Evolutionary conservation across 2,329 filamentous ascomycete genomes (phyloP), one percentile per base, ranked within the genome.

Genomic region (Ophiocordyceps camponoti-saundersi): DNA sequence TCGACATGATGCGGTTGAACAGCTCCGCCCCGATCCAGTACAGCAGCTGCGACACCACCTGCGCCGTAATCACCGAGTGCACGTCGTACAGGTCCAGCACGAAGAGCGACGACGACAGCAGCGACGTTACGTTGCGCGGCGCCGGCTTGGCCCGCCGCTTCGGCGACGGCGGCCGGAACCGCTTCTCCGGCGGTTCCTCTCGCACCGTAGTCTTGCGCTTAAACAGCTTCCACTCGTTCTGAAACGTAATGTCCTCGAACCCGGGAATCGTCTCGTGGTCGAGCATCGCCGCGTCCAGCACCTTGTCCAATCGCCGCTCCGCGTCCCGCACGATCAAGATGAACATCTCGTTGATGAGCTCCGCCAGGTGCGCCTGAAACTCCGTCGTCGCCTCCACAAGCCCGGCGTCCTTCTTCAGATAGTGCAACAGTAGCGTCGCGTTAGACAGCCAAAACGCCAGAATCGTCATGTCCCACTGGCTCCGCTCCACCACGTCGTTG

Each of bases 391-490:
- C 81, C 57, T 82, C 76, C 7, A 89, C 75, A 18, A 96, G 67
- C 0, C 87, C 89, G 6, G 75, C 68, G 56, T 98, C 92, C 64
- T 98, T 98, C 61, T 95, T 95, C 47, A 98, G 70, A 60, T 98
- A 98, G 63, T 98, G 90, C 46, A 96, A 69, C n/a, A 98, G 68
- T 39, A 98, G 68, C 0, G 92, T 98, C 10, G 87, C 88, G 61
- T 98, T 98, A 1, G 92, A 96, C 57, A 95, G 88, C 92, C 92
- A 98, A 60, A 98, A 98, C 2, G 92, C 92, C 36, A 98, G 70
- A 53, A 98, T 95, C 0, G 92, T 98, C 92, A 98, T 98, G 60
- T 98, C 92, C 92, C 92, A 96, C 60, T 98, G 92, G 58, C 90
- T 81, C 50, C 77, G 77, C 63, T 96, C 92, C n/a, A 98, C 88